These are phyloP conservation scores for Arctostaphylos glauca DNA, from an alignment of 148 eudicot species.

Conservation along the genomic window DNA sequence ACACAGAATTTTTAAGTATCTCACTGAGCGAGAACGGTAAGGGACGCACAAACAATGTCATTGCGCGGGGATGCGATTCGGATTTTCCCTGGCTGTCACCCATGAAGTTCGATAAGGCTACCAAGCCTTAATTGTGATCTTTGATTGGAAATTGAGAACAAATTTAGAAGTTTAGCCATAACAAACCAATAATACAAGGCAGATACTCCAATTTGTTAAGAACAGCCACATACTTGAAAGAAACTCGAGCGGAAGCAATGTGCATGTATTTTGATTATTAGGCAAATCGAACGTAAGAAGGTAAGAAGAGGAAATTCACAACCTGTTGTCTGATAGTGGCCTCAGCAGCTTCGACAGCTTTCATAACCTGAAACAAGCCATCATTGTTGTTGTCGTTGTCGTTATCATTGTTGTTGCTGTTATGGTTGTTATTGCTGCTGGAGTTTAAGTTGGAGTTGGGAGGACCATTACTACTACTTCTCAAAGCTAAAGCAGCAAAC, in stretches of 20 bases:
- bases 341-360: conserved; percentile 64
- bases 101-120: too few species aligned
- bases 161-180: background rate
- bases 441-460: background rate
- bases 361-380: conserved; percentile 50
- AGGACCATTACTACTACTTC: conserved; percentile 10
- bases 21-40: too few species aligned
- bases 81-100: too few species aligned
- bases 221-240: background rate
- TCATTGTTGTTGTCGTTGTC: conserved; percentile 23
- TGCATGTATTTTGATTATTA: background rate
- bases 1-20: too few species aligned
- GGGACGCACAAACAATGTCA: too few species aligned
- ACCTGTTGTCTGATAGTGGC: conserved; percentile 53
- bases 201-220: background rate
- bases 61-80: too few species aligned
- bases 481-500: conserved; percentile 27
- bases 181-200: background rate
- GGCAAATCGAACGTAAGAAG: background rate
- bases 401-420: conserved; percentile 19
- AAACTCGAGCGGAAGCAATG: background rate
- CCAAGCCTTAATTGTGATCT: too few species aligned
- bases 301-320: background rate
- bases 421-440: background rate
- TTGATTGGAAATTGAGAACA: background rate